Conservation (phyloP, 1,284 basidiomycete genomes). For the Leccinum huronense region DNA sequence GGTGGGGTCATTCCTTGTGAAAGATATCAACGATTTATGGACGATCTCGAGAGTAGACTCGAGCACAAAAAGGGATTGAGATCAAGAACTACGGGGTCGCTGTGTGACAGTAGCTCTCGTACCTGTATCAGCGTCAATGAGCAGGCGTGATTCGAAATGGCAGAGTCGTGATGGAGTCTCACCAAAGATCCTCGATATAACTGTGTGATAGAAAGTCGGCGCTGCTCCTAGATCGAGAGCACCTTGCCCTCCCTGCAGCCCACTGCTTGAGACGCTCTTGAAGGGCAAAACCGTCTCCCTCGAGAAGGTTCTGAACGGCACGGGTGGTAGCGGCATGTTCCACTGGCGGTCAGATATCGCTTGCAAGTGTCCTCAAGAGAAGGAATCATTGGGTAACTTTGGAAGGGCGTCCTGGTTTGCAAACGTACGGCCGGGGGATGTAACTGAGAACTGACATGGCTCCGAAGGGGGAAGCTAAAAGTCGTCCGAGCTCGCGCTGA, state of each 20-base stretch:
- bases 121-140: slow-evolving; percentile 45
- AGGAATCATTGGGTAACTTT: slow-evolving; percentile 80
- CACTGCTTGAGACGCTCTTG: slow-evolving; percentile 80
- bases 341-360: slow-evolving; percentile 71
- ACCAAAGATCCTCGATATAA: slow-evolving; percentile 99
- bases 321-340: slow-evolving; percentile 69
- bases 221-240: slow-evolving; percentile 8
- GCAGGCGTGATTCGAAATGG: not conserved
- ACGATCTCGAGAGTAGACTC: slow-evolving; percentile 42
- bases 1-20: slow-evolving; percentile 82
- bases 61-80: slow-evolving; percentile 98
- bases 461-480: not conserved
- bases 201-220: slow-evolving; percentile 40
- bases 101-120: slow-evolving; percentile 91
- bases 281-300: slow-evolving; percentile 73
- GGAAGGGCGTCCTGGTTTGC: slow-evolving; percentile 73
- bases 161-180: slow-evolving; percentile 23
- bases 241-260: slow-evolving; percentile 71
- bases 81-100: slow-evolving; percentile 89
- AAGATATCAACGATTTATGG: slow-evolving; percentile 5
- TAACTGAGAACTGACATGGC: not conserved
- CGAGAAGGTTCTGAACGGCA: slow-evolving; percentile 78
- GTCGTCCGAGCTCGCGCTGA: not conserved
- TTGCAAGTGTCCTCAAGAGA: slow-evolving; percentile 83
- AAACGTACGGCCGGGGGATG: slow-evolving; percentile 47